Percentiles rank a stretch among this genome's conserved stretches.
Evolutionary conservation across 257 asterid genomes (phyloP).

Genomic region (Nicotiana benthamiana): DNA sequence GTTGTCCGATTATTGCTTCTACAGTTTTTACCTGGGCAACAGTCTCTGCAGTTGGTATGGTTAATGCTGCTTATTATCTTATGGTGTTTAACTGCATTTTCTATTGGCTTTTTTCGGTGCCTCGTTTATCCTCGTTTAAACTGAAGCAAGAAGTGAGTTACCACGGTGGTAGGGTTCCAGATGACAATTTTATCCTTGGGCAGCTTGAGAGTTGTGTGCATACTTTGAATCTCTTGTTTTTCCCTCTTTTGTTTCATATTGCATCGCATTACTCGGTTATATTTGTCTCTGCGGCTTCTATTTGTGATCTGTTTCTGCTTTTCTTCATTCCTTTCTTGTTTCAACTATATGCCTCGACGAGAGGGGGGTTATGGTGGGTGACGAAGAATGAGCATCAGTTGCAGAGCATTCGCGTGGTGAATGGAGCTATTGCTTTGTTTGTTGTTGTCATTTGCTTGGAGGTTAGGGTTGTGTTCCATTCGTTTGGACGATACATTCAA

Average conservation of each 20-base stretch:
- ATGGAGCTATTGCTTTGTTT: slow-evolving; percentile 78
- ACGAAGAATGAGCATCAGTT: slow-evolving; percentile 74
- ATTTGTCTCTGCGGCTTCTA: slow-evolving; percentile 55
- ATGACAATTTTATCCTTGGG: slow-evolving; percentile 64
- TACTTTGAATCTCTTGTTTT: slow-evolving; percentile 67
- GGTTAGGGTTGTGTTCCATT: slow-evolving; percentile 90
- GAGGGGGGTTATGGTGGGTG: slow-evolving; percentile 98
- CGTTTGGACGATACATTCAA: slow-evolving; percentile 94
- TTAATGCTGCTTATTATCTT: slow-evolving; percentile 75
- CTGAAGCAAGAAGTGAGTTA: slow-evolving; percentile 58
- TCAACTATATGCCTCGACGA: slow-evolving; percentile 87
- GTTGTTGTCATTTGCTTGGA: slow-evolving; percentile 77
- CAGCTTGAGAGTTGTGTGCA: slow-evolving; percentile 90
- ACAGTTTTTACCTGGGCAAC: slow-evolving; percentile 91
- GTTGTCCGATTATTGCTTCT: slow-evolving; percentile 65
- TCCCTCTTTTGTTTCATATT: slow-evolving; percentile 63
- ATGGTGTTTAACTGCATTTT: slow-evolving; percentile 79
- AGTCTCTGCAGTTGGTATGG: slow-evolving; percentile 85
- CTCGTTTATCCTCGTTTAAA: slow-evolving; percentile 75
- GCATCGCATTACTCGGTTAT: slow-evolving; percentile 65
- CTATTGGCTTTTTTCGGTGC: slow-evolving; percentile 93
- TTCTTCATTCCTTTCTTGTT: slow-evolving; percentile 79
- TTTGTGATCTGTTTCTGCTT: slow-evolving; percentile 76
- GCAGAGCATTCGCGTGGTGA: slow-evolving; percentile 71
- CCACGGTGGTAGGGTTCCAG: slow-evolving; percentile 81